Evolutionary conservation across 2,329 filamentous ascomycete species (phyloP).

Genomic region (Sphaerulina musiva): DNA sequence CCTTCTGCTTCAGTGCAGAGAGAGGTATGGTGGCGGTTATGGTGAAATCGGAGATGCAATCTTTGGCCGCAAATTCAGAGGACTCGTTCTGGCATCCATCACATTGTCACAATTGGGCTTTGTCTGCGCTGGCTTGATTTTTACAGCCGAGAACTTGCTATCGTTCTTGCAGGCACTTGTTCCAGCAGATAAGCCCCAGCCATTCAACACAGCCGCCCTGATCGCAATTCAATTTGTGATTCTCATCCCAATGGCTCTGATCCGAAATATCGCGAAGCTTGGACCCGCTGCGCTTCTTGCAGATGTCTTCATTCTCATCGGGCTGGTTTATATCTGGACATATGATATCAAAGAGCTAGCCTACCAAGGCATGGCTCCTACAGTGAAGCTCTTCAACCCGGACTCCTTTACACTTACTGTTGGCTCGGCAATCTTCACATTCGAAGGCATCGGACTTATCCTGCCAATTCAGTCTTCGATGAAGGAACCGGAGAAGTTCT

Average conservation of each 20-base stretch:
- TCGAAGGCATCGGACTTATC: conserved; percentile 71
- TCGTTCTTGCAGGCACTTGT: conserved; percentile 61
- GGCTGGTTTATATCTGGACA: conserved; percentile 66
- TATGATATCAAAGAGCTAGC: conserved; percentile 58
- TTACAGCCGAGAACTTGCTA: conserved; percentile 66
- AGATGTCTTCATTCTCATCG: conserved; percentile 65
- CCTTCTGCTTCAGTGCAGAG: conserved; percentile 61
- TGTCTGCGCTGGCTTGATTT: conserved; percentile 70
- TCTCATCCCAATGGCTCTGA: conserved; percentile 61
- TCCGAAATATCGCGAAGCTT: conserved; percentile 69
- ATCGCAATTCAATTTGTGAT: conserved; percentile 61
- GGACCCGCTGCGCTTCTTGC: conserved; percentile 63
- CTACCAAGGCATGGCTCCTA: conserved; percentile 51
- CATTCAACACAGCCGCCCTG: conserved; percentile 52
- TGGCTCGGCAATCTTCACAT: conserved; percentile 69
- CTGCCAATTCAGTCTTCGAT: conserved; percentile 71
- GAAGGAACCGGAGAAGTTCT: conserved; percentile 62
- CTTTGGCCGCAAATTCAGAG: conserved; percentile 56
- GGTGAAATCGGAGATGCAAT: conserved; percentile 66
- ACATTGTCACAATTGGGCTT: conserved; percentile 71
- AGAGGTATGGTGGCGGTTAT: conserved; percentile 59
- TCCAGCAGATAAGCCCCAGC: conserved; percentile 36
- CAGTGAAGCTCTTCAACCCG: conserved; percentile 64
- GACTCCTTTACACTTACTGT: conserved; percentile 63
- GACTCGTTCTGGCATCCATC: conserved; percentile 62